Conservation (phyloP, 768 basidiomycete species). For the Fomitopsis serialis region DNA sequence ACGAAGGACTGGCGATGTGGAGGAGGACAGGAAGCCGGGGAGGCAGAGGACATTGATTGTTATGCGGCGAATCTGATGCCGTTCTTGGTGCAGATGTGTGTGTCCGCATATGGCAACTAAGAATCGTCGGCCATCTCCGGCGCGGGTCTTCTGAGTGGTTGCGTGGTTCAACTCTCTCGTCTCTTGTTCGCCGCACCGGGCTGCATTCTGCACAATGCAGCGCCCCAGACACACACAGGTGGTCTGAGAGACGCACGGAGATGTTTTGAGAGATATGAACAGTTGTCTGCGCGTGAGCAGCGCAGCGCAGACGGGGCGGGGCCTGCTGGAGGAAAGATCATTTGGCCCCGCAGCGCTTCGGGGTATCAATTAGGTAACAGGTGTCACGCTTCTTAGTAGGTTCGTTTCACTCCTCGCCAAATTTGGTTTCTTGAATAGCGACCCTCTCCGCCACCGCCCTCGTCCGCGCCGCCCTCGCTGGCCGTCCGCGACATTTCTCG, state of each 20-base stretch:
- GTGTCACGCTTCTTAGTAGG: conserved; percentile 25
- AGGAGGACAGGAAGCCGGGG: too few species aligned
- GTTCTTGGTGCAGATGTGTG: not conserved
- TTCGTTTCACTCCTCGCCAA: conserved; percentile 22
- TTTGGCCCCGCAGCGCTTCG: conserved; percentile 1
- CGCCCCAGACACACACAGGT: not conserved
- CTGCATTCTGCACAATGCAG: not conserved
- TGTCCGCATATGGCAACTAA: conserved; percentile 16
- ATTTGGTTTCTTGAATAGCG: conserved; percentile 28
- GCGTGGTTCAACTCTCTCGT: not conserved
- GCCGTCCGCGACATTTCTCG: not conserved
- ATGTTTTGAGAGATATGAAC: too few species aligned
- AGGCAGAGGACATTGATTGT: not conserved
- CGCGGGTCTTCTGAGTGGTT: not conserved
- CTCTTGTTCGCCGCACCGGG: not conserved
- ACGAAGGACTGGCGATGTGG: too few species aligned
- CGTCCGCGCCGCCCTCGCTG: not conserved
- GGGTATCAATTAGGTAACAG: not conserved
- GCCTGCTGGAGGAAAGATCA: not conserved
- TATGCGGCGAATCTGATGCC: not conserved
- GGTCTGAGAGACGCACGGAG: too few species aligned
- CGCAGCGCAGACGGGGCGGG: too few species aligned
- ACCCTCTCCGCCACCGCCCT: conserved; percentile 11
- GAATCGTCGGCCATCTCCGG: conserved; percentile 15
- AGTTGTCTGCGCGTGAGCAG: too few species aligned